A percentile compares a stretch with the other conserved stretches of the same genome.
Evolutionary conservation across 305 asterid species (phyloP).

Genomic region (Fraxinus albicans): DNA sequence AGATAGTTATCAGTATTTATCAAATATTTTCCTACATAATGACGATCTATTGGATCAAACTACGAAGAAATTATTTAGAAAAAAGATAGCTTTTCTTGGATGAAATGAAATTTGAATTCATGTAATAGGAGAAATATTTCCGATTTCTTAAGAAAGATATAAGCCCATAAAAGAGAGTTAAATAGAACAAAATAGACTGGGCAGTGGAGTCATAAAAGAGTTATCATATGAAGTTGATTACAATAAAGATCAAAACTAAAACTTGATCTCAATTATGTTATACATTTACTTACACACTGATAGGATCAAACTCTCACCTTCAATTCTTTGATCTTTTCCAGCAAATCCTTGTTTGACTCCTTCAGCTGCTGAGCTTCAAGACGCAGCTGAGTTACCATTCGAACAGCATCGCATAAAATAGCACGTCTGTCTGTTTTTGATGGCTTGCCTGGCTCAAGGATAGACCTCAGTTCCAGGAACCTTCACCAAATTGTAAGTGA

Average conservation of each 20-base stretch:
- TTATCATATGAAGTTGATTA: background rate
- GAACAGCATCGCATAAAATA: slow-evolving; percentile 32
- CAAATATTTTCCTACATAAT: background rate
- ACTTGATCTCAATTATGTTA: background rate
- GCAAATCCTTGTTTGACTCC: slow-evolving; percentile 33
- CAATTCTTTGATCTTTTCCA: slow-evolving; percentile 33
- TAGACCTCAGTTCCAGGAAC: slow-evolving; percentile 36
- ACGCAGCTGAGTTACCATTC: slow-evolving; percentile 32
- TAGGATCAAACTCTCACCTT: slow-evolving; percentile 24
- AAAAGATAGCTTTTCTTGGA: background rate
- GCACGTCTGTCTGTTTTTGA: slow-evolving; percentile 37
- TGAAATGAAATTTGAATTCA: background rate
- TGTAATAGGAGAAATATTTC: background rate
- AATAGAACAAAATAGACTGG: background rate
- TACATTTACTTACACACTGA: background rate
- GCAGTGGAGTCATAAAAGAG: background rate
- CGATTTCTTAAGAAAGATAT: background rate
- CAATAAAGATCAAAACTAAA: background rate
- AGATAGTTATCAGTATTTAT: background rate
- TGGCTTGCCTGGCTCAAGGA: slow-evolving; percentile 38
- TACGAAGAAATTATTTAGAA: background rate
- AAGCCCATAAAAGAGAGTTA: background rate
- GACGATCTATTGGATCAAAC: background rate
- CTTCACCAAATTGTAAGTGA: slow-evolving; percentile 15
- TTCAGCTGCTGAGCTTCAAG: slow-evolving; percentile 32